Conservation (phyloP, 805 yeast genomes). For the Isabelozyma pseudorhagii region DNA sequence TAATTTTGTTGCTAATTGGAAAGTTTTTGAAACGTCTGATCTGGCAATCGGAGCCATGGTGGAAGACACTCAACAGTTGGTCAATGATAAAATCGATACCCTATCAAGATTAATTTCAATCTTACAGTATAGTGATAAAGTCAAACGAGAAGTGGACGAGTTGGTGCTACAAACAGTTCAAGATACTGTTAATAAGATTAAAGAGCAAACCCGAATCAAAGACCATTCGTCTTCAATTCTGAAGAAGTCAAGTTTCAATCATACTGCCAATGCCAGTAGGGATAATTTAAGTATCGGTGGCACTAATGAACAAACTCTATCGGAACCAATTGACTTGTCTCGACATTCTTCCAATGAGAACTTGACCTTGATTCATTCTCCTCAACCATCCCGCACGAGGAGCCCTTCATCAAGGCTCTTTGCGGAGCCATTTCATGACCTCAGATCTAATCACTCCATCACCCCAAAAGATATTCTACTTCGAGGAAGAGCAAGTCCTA, state of each 20-base stretch:
- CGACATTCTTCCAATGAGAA: not conserved
- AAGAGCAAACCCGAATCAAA: slow-evolving; percentile 27
- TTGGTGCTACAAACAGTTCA: slow-evolving; percentile 61
- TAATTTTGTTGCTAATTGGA: slow-evolving; percentile 40
- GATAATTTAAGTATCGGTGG: slow-evolving; percentile 8
- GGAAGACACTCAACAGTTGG: slow-evolving; percentile 62
- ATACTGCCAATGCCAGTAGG: slow-evolving; percentile 1
- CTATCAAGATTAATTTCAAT: slow-evolving; percentile 70
- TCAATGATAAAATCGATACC: slow-evolving; percentile 64
- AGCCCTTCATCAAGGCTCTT: slow-evolving; percentile 21
- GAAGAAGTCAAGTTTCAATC: slow-evolving; percentile 1
- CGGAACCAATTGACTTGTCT: slow-evolving; percentile 2
- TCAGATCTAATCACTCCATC: slow-evolving; percentile 27
- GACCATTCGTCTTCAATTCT: not conserved
- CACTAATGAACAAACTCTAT: slow-evolving; percentile 8
- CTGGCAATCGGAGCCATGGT: slow-evolving; percentile 61
- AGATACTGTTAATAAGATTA: slow-evolving; percentile 57
- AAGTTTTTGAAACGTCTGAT: slow-evolving; percentile 54
- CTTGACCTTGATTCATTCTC: slow-evolving; percentile 19
- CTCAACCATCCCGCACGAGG: slow-evolving; percentile 31
- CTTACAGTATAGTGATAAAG: slow-evolving; percentile 68
- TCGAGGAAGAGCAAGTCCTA: slow-evolving; percentile 15
- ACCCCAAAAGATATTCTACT: slow-evolving; percentile 46
- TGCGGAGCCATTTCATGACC: slow-evolving; percentile 7
- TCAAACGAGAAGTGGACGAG: slow-evolving; percentile 74